phyloP scores from a whole-genome alignment of 345 rosid genomes.

The Eucalyptus pauciflora region DNA sequence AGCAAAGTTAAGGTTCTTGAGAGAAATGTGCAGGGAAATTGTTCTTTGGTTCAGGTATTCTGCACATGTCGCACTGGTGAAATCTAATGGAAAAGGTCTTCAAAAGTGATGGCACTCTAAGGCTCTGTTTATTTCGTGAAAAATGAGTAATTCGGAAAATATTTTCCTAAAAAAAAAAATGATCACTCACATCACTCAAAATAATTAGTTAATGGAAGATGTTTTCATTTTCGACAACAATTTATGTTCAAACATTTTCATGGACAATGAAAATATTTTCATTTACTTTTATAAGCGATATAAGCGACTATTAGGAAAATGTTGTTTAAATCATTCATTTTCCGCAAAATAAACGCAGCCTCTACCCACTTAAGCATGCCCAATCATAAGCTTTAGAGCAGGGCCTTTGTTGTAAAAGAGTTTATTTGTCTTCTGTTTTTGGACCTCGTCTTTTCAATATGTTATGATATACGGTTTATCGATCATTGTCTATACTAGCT shows the following conservation, averaged over 20 bases:
- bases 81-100: background rate
- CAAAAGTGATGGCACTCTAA: background rate
- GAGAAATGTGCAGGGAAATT: conserved; percentile 39
- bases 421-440: background rate
- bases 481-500: background rate
- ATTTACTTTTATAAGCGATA: background rate
- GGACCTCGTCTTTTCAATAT: background rate
- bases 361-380: background rate
- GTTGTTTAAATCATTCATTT: background rate
- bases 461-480: background rate
- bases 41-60: conserved; percentile 58
- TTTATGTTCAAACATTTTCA: background rate
- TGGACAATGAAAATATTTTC: background rate
- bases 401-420: background rate
- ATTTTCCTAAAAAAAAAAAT: background rate
- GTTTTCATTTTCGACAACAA: background rate
- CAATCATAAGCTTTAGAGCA: background rate
- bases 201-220: background rate
- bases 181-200: background rate
- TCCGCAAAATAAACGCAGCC: background rate
- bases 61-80: background rate
- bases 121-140: background rate
- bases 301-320: background rate
- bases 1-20: conserved; percentile 71
- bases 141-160: background rate